phyloP scores from a whole-genome alignment of 164 flowering plant genomes.

The Macadamia integrifolia region DNA sequence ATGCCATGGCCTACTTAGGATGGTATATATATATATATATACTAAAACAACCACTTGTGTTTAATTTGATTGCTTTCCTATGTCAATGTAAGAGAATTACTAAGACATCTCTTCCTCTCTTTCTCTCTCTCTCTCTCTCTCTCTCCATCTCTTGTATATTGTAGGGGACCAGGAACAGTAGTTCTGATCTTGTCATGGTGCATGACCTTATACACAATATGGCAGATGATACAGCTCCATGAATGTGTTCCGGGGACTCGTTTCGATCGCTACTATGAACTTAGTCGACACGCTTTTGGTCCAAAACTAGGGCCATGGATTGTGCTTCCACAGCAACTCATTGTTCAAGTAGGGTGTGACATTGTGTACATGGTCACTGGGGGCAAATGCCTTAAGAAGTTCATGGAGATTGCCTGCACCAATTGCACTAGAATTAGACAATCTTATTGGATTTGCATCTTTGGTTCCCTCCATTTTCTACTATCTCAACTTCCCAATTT shows the following conservation, averaged over 20 bases:
- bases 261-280: slow-evolving; percentile 71
- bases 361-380: slow-evolving; percentile 95
- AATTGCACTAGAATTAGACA: slow-evolving; percentile 51
- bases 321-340: slow-evolving; percentile 83
- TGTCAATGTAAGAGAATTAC: background rate
- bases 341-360: slow-evolving; percentile 79
- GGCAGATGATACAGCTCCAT: slow-evolving; percentile 87
- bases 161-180: slow-evolving; percentile 81
- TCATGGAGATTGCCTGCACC: slow-evolving; percentile 65
- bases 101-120: too few relatives aligned
- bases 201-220: slow-evolving; percentile 75
- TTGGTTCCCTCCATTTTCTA: slow-evolving; percentile 69
- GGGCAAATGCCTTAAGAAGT: slow-evolving; percentile 75
- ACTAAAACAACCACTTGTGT: background rate
- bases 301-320: slow-evolving; percentile 76
- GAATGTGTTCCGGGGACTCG: slow-evolving; percentile 79
- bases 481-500: slow-evolving; percentile 86
- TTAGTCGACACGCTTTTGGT: slow-evolving; percentile 74
- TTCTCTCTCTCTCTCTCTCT: background rate
- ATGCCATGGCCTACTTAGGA: slow-evolving; percentile 89
- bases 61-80: too few relatives aligned
- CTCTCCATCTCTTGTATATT: background rate
- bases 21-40: slow-evolving; percentile 34
- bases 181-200: slow-evolving; percentile 69
- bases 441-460: slow-evolving; percentile 82